Percentiles rank a stretch among this genome's conserved stretches.
These are phyloP conservation scores for Phialophora tarda DNA, from an alignment of 2,329 filamentous ascomycete genomes.

Conservation along the genomic window DNA sequence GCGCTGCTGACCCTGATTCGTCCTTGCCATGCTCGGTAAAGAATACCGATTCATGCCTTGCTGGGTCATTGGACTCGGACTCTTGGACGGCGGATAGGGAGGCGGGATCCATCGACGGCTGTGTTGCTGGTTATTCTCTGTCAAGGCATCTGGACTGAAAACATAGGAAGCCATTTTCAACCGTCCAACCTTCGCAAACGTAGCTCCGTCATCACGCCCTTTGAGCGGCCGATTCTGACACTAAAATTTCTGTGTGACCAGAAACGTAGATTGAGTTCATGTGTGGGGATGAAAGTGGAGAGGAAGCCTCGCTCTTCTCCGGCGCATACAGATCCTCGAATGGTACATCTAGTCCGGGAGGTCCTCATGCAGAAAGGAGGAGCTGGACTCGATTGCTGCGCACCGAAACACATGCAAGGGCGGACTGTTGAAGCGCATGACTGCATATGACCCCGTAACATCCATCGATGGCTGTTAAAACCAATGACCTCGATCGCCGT, in stretches of 20 bases:
- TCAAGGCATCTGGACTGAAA: background rate
- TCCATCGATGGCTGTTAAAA: background rate
- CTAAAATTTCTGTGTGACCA: constrained; percentile 13
- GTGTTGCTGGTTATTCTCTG: background rate
- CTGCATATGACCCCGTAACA: background rate
- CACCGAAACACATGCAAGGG: background rate
- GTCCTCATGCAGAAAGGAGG: background rate
- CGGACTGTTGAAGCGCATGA: background rate
- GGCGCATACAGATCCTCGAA: constrained; percentile 6
- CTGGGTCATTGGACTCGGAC: constrained; percentile 10
- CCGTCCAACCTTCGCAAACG: background rate
- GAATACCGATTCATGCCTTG: constrained; percentile 4
- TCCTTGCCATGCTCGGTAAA: background rate
- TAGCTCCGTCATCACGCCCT: constrained; percentile 26
- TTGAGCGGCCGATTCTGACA: constrained; percentile 2
- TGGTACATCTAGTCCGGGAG: background rate
- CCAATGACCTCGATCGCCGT: background rate
- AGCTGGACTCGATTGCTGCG: background rate
- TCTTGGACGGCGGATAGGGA: constrained; percentile 18
- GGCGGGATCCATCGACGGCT: constrained; percentile 24
- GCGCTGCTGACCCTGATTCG: background rate
- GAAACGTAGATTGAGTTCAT: background rate
- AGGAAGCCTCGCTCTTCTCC: constrained; percentile 28
- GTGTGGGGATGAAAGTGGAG: constrained; percentile 20
- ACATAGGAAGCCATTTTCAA: background rate